These are phyloP conservation scores for Pyrenophora tritici-repentis DNA, from an alignment of 2,329 filamentous ascomycete species.

Conservation along the genomic window DNA sequence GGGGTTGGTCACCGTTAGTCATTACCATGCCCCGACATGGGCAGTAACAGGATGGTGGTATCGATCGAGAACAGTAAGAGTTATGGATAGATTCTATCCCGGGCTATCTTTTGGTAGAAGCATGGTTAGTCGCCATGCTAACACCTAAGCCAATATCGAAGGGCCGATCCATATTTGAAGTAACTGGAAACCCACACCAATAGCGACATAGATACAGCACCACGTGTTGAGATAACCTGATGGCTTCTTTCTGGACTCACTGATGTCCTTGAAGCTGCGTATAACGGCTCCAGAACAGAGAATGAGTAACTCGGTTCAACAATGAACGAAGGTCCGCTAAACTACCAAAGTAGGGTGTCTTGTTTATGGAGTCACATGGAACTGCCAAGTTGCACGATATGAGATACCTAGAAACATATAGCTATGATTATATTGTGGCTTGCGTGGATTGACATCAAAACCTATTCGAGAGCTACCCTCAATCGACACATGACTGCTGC, in stretches of 20 bases:
- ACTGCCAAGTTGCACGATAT: too few relatives aligned
- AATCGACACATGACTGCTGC: conserved; percentile 4
- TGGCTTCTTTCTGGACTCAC: too few relatives aligned
- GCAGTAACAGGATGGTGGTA: background rate
- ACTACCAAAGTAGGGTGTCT: too few relatives aligned
- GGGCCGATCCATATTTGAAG: background rate
- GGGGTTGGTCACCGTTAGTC: background rate
- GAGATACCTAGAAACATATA: too few relatives aligned
- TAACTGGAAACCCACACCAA: background rate
- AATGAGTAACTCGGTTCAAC: too few relatives aligned
- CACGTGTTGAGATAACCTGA: too few relatives aligned
- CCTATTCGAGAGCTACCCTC: conserved; percentile 7
- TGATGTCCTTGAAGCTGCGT: too few relatives aligned
- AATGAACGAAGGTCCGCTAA: too few relatives aligned
- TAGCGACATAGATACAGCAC: background rate
- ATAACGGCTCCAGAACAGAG: too few relatives aligned
- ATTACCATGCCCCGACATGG: background rate
- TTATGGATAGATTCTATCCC: background rate
- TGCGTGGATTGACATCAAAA: too few relatives aligned
- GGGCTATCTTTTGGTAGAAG: background rate
- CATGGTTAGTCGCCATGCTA: background rate
- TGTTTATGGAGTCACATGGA: too few relatives aligned
- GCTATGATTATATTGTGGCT: too few relatives aligned
- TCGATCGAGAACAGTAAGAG: background rate
- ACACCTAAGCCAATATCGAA: background rate